A percentile compares a stretch with the other conserved stretches of the same genome.
phyloP scores from a whole-genome alignment of 768 basidiomycete species.

The Crassisporium funariophilum region DNA sequence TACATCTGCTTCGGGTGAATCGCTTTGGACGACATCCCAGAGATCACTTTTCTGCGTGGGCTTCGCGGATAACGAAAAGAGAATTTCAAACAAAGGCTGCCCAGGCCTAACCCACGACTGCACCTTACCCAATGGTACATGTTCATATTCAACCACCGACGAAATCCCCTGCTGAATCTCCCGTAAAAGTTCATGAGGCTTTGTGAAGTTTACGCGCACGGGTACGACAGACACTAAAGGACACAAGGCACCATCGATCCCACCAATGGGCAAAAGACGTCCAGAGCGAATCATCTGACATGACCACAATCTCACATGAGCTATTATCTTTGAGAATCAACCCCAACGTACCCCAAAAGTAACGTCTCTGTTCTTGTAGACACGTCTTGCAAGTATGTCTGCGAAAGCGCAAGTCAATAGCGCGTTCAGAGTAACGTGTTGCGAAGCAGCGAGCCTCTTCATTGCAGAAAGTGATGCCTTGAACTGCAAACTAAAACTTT shows the following conservation, averaged over 20 bases:
- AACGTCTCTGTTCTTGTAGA: conserved; percentile 30
- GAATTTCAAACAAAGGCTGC: conserved; percentile 28
- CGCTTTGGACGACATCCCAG: conserved; percentile 30
- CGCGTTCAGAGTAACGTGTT: conserved; percentile 34
- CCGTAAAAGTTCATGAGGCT: conserved; percentile 17
- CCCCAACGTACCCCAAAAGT: conserved; percentile 37
- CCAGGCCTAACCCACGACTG: conserved; percentile 36
- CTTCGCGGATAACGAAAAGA: conserved; percentile 35
- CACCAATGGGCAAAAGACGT: conserved; percentile 31
- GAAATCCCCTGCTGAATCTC: conserved; percentile 28
- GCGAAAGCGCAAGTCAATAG: conserved; percentile 33
- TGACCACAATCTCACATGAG: too few relatives aligned
- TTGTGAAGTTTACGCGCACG: conserved; percentile 26
- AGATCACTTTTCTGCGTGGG: conserved; percentile 14
- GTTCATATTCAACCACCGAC: conserved; percentile 32
- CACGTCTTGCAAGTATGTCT: conserved; percentile 21
- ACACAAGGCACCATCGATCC: conserved; percentile 28
- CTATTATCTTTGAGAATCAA: too few relatives aligned
- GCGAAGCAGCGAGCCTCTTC: conserved; percentile 26
- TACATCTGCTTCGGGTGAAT: conserved; percentile 35
- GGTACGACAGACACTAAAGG: conserved; percentile 36
- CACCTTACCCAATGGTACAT: conserved; percentile 32
- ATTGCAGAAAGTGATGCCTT: conserved; percentile 22
- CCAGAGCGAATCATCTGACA: conserved; percentile 37
- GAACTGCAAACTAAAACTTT: conserved; percentile 18